Evolutionary conservation across 306 rosid species (phyloP), one percentile per base, ranked within the genome.

Genomic region (Arachis hypogaea): DNA sequence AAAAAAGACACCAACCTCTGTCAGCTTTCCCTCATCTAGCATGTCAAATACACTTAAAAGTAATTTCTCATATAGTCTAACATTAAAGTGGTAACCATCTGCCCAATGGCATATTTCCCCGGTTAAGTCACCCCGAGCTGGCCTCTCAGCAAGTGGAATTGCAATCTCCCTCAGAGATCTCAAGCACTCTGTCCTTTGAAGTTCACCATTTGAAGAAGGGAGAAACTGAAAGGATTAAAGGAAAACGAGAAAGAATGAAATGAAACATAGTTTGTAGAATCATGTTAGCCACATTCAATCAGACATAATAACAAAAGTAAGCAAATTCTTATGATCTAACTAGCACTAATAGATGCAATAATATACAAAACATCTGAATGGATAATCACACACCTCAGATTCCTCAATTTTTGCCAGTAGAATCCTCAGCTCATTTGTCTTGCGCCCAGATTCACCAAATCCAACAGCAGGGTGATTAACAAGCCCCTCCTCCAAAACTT

Each of bases 71-170:
- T 94, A 94, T 14, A 94, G 87, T 84, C 88, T 87, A 85, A 94
- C 92, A 75, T 89, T 94, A 10, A 94, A 80, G 82, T 82, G 92
- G 87, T 92, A 94, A 72, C 99, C 99, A 83, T 92, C 99, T 42
- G 97, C 90, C 99, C 99, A 94, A 71, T 94, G 99, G 77, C 99
- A 94, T 71, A 94, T 93, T 92, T 94, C 97, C 66, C 99, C 99
- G 29, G 99, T 94, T 76, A 94, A 85, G 85, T 94, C 99, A 61
- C 97, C 99, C 71, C 99, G 89, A 77, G 97, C 95, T 56, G 99
- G 96, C 85, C 99, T 87, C 87, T 94, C 99, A 8, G 96, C 96
- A 59, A 89, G 93, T 78, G 93, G 91, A 83, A 85, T 78, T 65
- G 87, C 86, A 81, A 92, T 82, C 80, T 92, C 99, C 84, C 92